phyloP scores from a whole-genome alignment of 257 asterid species.

The Ilex asprella region DNA sequence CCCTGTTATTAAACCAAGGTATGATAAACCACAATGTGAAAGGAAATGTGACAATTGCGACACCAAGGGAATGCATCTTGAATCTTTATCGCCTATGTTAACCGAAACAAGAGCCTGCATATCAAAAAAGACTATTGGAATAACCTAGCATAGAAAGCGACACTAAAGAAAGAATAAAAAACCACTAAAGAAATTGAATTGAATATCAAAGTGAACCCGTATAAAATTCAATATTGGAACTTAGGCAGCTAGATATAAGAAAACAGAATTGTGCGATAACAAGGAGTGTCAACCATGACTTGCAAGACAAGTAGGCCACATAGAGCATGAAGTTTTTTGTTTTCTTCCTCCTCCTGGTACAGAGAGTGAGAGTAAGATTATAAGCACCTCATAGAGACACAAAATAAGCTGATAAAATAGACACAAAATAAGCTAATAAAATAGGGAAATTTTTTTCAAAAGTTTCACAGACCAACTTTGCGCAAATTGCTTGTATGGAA shows the following conservation, averaged over 20 bases:
- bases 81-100: slow-evolving; percentile 31
- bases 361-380: slow-evolving; percentile 9
- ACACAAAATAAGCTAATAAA: slow-evolving; percentile 15
- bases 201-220: slow-evolving; percentile 11
- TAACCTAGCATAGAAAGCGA: slow-evolving; percentile 8
- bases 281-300: slow-evolving; percentile 61
- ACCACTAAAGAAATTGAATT: slow-evolving; percentile 7
- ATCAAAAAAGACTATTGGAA: slow-evolving; percentile 20
- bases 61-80: slow-evolving; percentile 42
- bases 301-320: slow-evolving; percentile 77
- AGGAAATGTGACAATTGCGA: slow-evolving; percentile 53
- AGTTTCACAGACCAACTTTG: slow-evolving; percentile 51
- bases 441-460: slow-evolving; percentile 3
- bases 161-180: slow-evolving; percentile 10
- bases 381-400: slow-evolving; percentile 13
- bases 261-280: neutral
- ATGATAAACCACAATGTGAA: slow-evolving; percentile 56
- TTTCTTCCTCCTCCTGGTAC: slow-evolving; percentile 57
- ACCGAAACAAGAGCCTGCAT: slow-evolving; percentile 75
- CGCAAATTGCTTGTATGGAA: slow-evolving; percentile 52
- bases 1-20: slow-evolving; percentile 61
- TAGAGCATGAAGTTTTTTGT: slow-evolving; percentile 50
- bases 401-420: slow-evolving; percentile 15
- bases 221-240: neutral
- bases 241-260: neutral